Evolutionary conservation across 257 asterid genomes (phyloP), one percentile per base, ranked within the genome.

Genomic region (Solanum chiquidenum): DNA sequence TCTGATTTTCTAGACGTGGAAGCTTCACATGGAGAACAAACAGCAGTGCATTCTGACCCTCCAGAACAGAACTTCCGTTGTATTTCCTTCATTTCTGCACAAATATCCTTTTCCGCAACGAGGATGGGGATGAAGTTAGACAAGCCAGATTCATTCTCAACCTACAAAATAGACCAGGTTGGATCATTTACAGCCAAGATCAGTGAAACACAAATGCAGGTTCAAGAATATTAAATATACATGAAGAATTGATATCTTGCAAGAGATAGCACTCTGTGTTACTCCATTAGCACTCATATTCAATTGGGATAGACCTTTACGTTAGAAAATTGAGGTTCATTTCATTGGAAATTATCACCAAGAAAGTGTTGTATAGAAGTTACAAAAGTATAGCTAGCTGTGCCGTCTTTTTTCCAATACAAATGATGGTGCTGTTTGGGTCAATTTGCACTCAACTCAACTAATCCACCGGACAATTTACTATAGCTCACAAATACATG

Each of bases 41-140:
- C 87, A 71, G 93, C 52, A 69, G 89, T 83, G 16, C 42, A 69
- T 85, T 89, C 80, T 35, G 83, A 90, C 71, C 86, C 92, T 60
- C 71, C 84, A 31, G 93, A 80, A 90, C 68, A 92, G 6, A 89
- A 77, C 71, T 90, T 90, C 87, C 86, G 95, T 89, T 92, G 95
- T 91, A 97, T 88, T 58, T 64, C 88, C 84, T 90, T 90, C 96
- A 96, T 94, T 90, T 97, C 99, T 80, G 92, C 89, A 90, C 99
- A 96, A 58, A 93, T 92, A 89, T 94, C 96, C 91, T 89, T 90
- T 90, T 96, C 95, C 20, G 94, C 96, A n/a, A 97, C 79, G 46
- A 97, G 97, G 86, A 97, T 90, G 25, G 99, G 98, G 88, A 97
- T 92, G 92, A 97, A 97, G 93, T 97, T 97, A 85, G 99, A 96